Evolutionary conservation across 1,139 yeast genomes (phyloP).

Genomic region (Pichia cactophila): DNA sequence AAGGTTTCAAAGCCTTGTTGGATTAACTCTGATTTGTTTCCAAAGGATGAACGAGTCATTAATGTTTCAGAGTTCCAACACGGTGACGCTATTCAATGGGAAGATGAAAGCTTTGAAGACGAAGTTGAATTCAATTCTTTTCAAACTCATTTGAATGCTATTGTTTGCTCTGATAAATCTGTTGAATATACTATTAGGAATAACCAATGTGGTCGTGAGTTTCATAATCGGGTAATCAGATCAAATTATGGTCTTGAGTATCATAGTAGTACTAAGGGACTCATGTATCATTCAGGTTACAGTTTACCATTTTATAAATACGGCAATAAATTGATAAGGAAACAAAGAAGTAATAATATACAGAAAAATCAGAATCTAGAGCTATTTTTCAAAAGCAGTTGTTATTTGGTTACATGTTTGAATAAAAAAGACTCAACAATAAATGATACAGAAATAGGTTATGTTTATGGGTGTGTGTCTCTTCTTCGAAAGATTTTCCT

Average conservation of each 20-base stretch:
- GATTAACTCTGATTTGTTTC: conserved; percentile 22
- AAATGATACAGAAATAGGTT: conserved; percentile 39
- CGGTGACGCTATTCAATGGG: conserved; percentile 31
- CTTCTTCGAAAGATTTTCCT: conserved; percentile 35
- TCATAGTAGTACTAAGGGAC: conserved; percentile 26
- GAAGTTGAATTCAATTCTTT: conserved; percentile 30
- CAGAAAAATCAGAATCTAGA: conserved; percentile 26
- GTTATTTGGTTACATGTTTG: conserved; percentile 50
- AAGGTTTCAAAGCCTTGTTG: conserved; percentile 31
- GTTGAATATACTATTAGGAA: background rate
- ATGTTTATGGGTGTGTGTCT: conserved; percentile 36
- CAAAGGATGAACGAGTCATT: background rate
- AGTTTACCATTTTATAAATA: conserved; percentile 46
- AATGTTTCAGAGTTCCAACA: conserved; percentile 34
- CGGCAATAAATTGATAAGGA: conserved; percentile 18
- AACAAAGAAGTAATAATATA: background rate
- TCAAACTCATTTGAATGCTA: conserved; percentile 13
- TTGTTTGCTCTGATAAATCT: background rate
- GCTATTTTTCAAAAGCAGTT: conserved; percentile 47
- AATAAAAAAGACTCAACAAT: conserved; percentile 31
- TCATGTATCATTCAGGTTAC: conserved; percentile 39
- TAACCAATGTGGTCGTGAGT: conserved; percentile 24
- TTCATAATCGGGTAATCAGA: conserved; percentile 43
- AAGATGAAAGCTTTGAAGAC: conserved; percentile 37
- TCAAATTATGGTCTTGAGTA: conserved; percentile 43